phyloP scores from a whole-genome alignment of 352 stramenopile species.

The Globisporangium solare region DNA sequence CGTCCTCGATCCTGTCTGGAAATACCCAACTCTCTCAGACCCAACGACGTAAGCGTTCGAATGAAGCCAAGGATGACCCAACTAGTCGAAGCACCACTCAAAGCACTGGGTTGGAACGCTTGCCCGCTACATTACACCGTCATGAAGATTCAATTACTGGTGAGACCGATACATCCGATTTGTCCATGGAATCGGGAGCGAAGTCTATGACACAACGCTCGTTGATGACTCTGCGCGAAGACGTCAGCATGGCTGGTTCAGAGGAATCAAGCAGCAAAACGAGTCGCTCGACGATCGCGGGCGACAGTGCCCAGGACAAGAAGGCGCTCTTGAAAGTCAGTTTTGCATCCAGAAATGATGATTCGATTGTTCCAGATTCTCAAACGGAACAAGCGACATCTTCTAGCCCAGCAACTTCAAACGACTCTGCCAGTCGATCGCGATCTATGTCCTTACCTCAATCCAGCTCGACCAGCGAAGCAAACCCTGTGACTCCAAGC shows the following conservation, averaged over 20 bases:
- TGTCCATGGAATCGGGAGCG: conserved; percentile 2
- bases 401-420: not conserved
- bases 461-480: not conserved
- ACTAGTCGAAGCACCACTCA: not conserved
- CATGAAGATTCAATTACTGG: not conserved
- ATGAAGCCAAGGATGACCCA: no score
- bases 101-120: not conserved
- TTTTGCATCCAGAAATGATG: conserved; percentile 10
- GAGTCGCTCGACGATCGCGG: conserved; percentile 3
- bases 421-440: conserved; percentile 4
- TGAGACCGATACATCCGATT: conserved; percentile 7
- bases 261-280: not conserved
- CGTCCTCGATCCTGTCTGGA: no score
- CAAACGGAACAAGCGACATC: conserved; percentile 6
- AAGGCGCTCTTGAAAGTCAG: conserved; percentile 13
- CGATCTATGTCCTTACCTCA: conserved; percentile 12
- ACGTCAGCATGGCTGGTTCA: not conserved
- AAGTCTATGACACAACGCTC: not conserved
- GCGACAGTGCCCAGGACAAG: conserved; percentile 4
- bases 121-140: not conserved
- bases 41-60: no score
- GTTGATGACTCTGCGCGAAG: not conserved
- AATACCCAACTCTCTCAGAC: no score
- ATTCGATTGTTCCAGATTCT: conserved; percentile 5
- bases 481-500: conserved; percentile 9